A percentile compares a stretch with the other conserved stretches of the same genome.
Conservation (phyloP, 2,329 filamentous ascomycete genomes). For the Hymenoscyphus linearis region DNA sequence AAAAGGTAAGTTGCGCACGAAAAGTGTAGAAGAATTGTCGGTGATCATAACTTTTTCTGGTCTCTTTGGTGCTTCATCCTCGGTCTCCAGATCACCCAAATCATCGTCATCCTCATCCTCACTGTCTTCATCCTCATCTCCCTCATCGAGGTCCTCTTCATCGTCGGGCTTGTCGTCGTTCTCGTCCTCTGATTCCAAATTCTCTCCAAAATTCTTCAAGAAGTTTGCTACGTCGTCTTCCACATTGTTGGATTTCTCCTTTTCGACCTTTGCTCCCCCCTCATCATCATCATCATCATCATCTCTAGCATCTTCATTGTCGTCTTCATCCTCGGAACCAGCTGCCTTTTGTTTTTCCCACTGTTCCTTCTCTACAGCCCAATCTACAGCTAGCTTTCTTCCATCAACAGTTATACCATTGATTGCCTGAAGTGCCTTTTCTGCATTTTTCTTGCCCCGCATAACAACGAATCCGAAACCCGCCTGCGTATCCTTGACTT, state of each 20-base stretch:
- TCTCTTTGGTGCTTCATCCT: conserved; percentile 35
- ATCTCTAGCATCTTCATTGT: conserved; percentile 31
- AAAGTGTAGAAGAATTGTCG: conserved; percentile 73
- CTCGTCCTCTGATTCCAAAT: conserved; percentile 35
- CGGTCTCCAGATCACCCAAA: conserved; percentile 35
- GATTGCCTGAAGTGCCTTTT: conserved; percentile 75
- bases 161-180: conserved; percentile 4
- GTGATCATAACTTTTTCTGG: conserved; percentile 37
- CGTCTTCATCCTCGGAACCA: conserved; percentile 34
- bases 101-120: conserved; percentile 38
- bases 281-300: conserved; percentile 16
- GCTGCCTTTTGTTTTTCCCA: conserved; percentile 62
- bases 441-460: conserved; percentile 82
- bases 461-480: conserved; percentile 94
- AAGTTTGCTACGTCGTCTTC: conserved; percentile 35
- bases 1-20: conserved; percentile 92
- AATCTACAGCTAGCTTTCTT: conserved; percentile 85
- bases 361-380: conserved; percentile 86
- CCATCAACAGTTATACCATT: conserved; percentile 92
- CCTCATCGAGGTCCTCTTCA: conserved; percentile 27
- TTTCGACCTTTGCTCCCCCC: conserved; percentile 30
- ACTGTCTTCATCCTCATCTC: conserved; percentile 34
- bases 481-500: conserved; percentile 61
- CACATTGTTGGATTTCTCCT: conserved; percentile 28
- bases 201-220: conserved; percentile 31